Evolutionary conservation across 352 stramenopile genomes (phyloP).

Genomic region (Pythium sp.): DNA sequence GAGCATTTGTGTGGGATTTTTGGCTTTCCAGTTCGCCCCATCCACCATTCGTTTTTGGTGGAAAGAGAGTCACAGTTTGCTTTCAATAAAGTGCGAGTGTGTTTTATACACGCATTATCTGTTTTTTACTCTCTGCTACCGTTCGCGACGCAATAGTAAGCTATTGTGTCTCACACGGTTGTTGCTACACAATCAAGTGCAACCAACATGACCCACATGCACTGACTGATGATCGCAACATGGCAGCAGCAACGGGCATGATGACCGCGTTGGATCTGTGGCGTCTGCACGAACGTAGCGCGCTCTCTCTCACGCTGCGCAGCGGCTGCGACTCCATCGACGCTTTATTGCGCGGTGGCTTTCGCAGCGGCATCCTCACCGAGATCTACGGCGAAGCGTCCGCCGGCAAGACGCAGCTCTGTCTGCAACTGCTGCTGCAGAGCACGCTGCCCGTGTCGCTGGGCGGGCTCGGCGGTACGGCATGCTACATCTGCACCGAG

Average conservation of each 20-base stretch:
- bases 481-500: conserved; percentile 83
- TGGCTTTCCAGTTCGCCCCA: background rate
- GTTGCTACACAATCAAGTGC: background rate
- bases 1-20: background rate
- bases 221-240: background rate
- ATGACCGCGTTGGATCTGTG: conserved; percentile 50
- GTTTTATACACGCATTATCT: background rate
- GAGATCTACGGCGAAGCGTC: conserved; percentile 76
- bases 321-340: conserved; percentile 67
- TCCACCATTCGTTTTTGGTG: conserved; percentile 7
- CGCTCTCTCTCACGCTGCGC: conserved; percentile 28
- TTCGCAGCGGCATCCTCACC: conserved; percentile 62
- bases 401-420: conserved; percentile 78
- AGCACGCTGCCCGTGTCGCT: conserved; percentile 44
- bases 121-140: background rate
- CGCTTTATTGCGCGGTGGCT: conserved; percentile 50
- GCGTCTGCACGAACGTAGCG: conserved; percentile 23
- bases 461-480: conserved; percentile 53
- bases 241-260: conserved; percentile 6
- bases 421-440: conserved; percentile 72
- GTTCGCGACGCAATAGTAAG: background rate
- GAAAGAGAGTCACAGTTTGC: background rate
- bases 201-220: conserved; percentile 3
- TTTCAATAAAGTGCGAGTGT: background rate
- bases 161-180: background rate